phyloP scores from a whole-genome alignment of 2,329 filamentous ascomycete species.

The Ilyonectria robusta region DNA sequence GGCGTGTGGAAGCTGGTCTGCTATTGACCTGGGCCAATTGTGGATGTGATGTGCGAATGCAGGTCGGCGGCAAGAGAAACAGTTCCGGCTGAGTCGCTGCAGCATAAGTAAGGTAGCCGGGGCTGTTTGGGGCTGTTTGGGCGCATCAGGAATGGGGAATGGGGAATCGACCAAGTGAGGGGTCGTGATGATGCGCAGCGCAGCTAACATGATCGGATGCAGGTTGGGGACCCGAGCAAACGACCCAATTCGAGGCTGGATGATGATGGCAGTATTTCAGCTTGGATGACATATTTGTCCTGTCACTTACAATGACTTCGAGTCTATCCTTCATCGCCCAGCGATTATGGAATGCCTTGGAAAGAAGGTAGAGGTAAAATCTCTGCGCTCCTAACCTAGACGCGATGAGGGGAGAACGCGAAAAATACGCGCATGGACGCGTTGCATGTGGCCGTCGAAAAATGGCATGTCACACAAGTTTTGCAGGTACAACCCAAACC shows the following conservation, averaged over 20 bases:
- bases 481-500: neutral
- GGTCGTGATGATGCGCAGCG: constrained; percentile 27
- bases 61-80: constrained; percentile 30
- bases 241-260: neutral
- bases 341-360: neutral
- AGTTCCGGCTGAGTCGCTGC: constrained; percentile 1
- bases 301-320: neutral
- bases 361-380: neutral
- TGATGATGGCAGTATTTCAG: neutral
- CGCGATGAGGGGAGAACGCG: constrained; percentile 28
- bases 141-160: constrained; percentile 18
- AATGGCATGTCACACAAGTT: constrained; percentile 16
- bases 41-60: constrained; percentile 15
- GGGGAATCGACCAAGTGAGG: constrained; percentile 25
- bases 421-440: constrained; percentile 33
- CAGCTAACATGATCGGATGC: constrained; percentile 12
- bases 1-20: constrained; percentile 3
- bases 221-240: neutral
- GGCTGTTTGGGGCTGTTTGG: constrained; percentile 7
- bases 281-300: neutral
- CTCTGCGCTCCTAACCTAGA: constrained; percentile 8
- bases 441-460: constrained; percentile 16
- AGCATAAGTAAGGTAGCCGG: neutral
- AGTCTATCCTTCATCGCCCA: neutral
- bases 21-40: neutral